Conservation (phyloP, 441 rosid genomes). For the Manihot esculenta region DNA sequence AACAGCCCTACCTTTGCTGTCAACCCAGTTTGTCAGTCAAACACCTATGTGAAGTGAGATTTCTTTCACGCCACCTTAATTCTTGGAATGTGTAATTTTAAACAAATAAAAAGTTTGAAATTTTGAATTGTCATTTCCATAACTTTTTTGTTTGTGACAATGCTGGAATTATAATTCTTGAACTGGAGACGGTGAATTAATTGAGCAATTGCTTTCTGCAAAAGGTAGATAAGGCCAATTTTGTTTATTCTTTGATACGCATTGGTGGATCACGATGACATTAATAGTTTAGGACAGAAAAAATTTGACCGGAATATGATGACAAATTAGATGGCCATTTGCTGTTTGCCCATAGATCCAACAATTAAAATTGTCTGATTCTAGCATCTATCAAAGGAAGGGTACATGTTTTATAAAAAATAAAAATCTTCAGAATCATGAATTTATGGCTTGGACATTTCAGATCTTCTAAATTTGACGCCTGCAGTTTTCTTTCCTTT, state of each 20-base stretch:
- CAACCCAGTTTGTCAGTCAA: conserved; percentile 46
- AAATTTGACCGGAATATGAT: background rate
- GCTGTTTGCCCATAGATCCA: background rate
- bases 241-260: background rate
- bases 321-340: background rate
- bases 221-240: background rate
- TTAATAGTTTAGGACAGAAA: background rate
- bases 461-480: background rate
- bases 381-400: background rate
- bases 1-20: conserved; percentile 63
- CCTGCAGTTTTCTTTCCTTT: background rate
- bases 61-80: conserved; percentile 12
- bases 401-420: too few species aligned
- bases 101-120: too few species aligned
- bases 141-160: conserved; percentile 3
- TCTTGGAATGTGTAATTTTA: background rate
- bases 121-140: background rate
- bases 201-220: background rate
- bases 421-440: background rate
- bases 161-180: background rate
- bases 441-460: background rate
- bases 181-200: background rate
- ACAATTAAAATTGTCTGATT: too few species aligned
- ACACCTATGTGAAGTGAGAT: conserved; percentile 58
- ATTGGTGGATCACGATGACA: background rate